Percentiles rank a stretch among this genome's conserved stretches.
Conservation (phyloP, 1,284 basidiomycete species). For the Exobasidium cylindrosporum region DNA sequence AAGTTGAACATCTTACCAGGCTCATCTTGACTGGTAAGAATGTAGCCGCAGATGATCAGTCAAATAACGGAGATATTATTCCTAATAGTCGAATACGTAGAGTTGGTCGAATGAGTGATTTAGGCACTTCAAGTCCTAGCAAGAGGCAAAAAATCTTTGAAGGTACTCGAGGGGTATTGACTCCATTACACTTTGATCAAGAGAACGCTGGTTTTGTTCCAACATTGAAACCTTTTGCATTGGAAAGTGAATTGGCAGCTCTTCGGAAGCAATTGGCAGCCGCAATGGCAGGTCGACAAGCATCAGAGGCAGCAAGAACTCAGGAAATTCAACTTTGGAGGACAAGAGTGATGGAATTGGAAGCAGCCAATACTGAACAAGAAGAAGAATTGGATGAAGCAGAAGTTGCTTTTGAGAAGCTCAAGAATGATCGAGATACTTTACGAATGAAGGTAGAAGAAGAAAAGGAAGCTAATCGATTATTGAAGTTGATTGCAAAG, state of each 20-base stretch:
- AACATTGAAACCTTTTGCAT: conserved; percentile 28
- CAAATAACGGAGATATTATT: not conserved
- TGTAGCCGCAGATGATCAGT: conserved; percentile 25
- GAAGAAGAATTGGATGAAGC: conserved; percentile 34
- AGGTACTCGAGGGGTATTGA: not conserved
- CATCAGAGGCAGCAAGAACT: conserved; percentile 18
- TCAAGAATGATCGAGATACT: conserved; percentile 15
- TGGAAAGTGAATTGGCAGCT: conserved; percentile 38
- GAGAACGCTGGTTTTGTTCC: not conserved
- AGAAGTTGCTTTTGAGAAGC: conserved; percentile 1
- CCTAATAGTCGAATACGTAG: not conserved
- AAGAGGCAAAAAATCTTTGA: conserved; percentile 2
- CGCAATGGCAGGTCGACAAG: conserved; percentile 9
- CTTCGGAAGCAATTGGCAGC: conserved; percentile 27
- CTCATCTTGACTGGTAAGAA: conserved; percentile 45
- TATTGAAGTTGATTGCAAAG: conserved; percentile 28
- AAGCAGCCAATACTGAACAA: conserved; percentile 17
- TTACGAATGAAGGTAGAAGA: conserved; percentile 17
- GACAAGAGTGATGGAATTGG: conserved; percentile 18
- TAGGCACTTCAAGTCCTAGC: conserved; percentile 14
- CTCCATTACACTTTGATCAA: not conserved
- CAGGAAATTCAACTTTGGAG: conserved; percentile 17
- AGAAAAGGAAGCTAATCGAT: conserved; percentile 30
- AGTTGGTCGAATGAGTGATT: conserved; percentile 11
- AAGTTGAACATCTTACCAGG: conserved; percentile 48